Evolutionary conservation across 1,139 yeast species (phyloP).

Genomic region (Suhomyces bolitotheri): DNA sequence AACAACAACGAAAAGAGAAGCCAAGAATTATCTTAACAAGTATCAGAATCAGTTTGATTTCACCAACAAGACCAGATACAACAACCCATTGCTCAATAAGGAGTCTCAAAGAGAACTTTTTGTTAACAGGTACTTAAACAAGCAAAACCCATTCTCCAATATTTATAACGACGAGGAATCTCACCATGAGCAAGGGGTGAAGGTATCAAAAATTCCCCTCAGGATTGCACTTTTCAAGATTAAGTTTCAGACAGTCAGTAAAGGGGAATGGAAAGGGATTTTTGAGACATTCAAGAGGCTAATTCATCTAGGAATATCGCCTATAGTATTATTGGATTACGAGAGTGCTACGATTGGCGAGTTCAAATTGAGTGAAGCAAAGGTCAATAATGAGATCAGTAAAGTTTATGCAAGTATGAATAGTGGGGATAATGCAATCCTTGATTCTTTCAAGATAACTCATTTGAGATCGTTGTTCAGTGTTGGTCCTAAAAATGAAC

Average conservation of each 20-base stretch:
- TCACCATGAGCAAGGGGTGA: constrained; percentile 32
- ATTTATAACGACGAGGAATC: constrained; percentile 38
- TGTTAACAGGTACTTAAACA: constrained; percentile 42
- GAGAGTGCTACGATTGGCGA: constrained; percentile 30
- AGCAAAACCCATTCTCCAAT: constrained; percentile 34
- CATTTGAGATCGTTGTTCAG: constrained; percentile 34
- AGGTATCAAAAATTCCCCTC: constrained; percentile 40
- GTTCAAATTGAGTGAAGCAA: constrained; percentile 35
- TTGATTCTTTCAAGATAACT: constrained; percentile 27
- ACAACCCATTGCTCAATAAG: constrained; percentile 16
- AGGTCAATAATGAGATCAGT: constrained; percentile 37
- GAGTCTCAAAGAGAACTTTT: constrained; percentile 40
- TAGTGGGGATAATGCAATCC: constrained; percentile 18
- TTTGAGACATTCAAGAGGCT: constrained; percentile 52
- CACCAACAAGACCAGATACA: constrained; percentile 15
- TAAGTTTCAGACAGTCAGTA: constrained; percentile 36
- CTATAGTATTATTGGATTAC: constrained; percentile 31
- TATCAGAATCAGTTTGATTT: constrained; percentile 50
- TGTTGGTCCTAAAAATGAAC: constrained; percentile 6
- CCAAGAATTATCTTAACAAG: constrained; percentile 61
- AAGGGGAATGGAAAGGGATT: constrained; percentile 41
- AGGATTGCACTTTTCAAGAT: constrained; percentile 55
- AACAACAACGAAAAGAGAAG: constrained; percentile 78
- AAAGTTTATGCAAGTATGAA: constrained; percentile 20
- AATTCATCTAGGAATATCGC: constrained; percentile 49